Base-by-base conservation (phyloP, 306 rosid genomes). In the Cicer yamashitae region DNA sequence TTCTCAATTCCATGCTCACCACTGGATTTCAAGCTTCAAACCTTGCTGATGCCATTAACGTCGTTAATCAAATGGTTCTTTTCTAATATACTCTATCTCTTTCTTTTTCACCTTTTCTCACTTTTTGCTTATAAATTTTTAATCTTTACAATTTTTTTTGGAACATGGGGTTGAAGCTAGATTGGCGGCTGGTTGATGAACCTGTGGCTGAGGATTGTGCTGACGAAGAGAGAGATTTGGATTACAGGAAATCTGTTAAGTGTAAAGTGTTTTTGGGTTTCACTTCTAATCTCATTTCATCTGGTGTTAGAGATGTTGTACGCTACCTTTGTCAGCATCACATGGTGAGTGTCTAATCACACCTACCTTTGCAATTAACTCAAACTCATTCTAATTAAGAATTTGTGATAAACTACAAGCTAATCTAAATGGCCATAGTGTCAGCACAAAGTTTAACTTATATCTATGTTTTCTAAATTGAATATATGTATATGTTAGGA, bases 11-110 rank as follows among this genome's bases (percentile, higher is more conserved):
- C 58, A 64, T 94, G 86, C 6, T 85, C 71, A 76, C 88, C 53
- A 90, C 97, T 66, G 97, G 97, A 0, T 94, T 94, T 73, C 97
- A 94, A 63, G 99, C 99, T 77, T 91, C 97, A 67, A 85, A 91
- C 76, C 84, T 94, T 12, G 99, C 85, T 22, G 96, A 90, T 41
- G 97, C 99, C 52, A 80, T 94, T 1, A 62, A 87, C 74, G 82
- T 90, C 13, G 85, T 90, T 61, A 90, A 90, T 86, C 80, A 92
- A 79, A 94, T 94, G 99, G 96, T 94, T 67, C 67, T 44, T 54
- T 59, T 82, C 11, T 47, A n/a, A 8, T 46, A 8, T 3, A 1
- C 9, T 48, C 22, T 10, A 7, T 20, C 4, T 56, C 6, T 44
- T 9, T 18, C 0, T 44, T 30, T 52, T 1, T 7, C 1, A 22